phyloP scores from a whole-genome alignment of 768 basidiomycete species.

The Trametes cingulata region DNA sequence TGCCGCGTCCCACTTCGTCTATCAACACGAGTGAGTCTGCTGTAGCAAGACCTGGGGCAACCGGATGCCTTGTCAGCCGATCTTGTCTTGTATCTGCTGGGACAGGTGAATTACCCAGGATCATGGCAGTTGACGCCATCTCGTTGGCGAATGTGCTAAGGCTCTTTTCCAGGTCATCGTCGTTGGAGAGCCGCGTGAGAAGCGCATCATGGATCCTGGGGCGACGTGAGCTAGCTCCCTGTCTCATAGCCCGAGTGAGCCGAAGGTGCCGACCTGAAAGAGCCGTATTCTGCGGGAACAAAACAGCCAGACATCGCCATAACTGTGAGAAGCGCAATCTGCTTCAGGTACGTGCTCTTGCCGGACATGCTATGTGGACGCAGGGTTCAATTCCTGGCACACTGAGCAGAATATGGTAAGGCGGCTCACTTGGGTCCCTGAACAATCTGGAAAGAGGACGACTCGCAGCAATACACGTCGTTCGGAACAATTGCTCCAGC shows the following conservation, averaged over 20 bases:
- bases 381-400: neutral
- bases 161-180: slow-evolving; percentile 87
- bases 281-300: slow-evolving; percentile 92
- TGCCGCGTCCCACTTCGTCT: slow-evolving; percentile 94
- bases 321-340: slow-evolving; percentile 78
- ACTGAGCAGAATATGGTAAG: neutral
- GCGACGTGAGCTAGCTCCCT: neutral
- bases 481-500: slow-evolving; percentile 79
- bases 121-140: slow-evolving; percentile 92
- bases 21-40: slow-evolving; percentile 75
- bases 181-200: slow-evolving; percentile 87
- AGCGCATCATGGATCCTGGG: slow-evolving; percentile 78
- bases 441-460: slow-evolving; percentile 86
- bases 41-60: slow-evolving; percentile 72
- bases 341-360: slow-evolving; percentile 91
- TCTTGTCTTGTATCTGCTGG: too few relatives aligned
- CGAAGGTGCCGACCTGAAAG: slow-evolving; percentile 66
- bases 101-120: slow-evolving; percentile 57
- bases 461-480: slow-evolving; percentile 85
- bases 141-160: slow-evolving; percentile 95
- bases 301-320: slow-evolving; percentile 92
- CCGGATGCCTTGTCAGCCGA: neutral
- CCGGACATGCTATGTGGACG: slow-evolving; percentile 61
- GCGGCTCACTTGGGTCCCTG: slow-evolving; percentile 81
- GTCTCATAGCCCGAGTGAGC: too few relatives aligned